phyloP scores from a whole-genome alignment of 257 asterid genomes.

The Scutellaria minor region DNA sequence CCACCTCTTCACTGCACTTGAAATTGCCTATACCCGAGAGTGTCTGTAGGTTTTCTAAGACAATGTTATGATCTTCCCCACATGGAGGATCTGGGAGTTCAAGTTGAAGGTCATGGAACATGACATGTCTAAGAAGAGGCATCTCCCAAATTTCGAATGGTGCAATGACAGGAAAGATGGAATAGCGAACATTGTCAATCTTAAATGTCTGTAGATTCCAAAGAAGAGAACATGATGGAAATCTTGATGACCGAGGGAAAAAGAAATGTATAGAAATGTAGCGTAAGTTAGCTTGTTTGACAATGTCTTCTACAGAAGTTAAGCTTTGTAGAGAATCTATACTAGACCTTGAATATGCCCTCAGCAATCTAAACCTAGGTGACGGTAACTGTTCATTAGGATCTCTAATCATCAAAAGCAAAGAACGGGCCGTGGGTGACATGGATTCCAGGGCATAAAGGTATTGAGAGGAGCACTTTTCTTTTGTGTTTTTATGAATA shows the following conservation, averaged over 20 bases:
- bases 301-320: background rate
- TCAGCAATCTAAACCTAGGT: background rate
- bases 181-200: background rate
- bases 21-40: too few species aligned
- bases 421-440: background rate
- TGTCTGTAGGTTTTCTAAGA: background rate
- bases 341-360: background rate
- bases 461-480: background rate
- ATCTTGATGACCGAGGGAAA: background rate
- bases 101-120: background rate
- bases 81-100: background rate
- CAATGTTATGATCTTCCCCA: background rate
- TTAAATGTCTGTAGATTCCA: background rate
- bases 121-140: background rate
- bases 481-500: background rate
- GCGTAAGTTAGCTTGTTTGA: background rate
- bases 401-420: background rate
- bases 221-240: background rate
- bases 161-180: background rate
- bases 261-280: background rate
- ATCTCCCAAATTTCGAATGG: too few species aligned
- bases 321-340: too few species aligned
- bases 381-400: too few species aligned
- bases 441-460: background rate
- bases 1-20: too few species aligned